phyloP scores from a whole-genome alignment of 2,329 filamentous ascomycete genomes.

The Xylariaceae sp. region DNA sequence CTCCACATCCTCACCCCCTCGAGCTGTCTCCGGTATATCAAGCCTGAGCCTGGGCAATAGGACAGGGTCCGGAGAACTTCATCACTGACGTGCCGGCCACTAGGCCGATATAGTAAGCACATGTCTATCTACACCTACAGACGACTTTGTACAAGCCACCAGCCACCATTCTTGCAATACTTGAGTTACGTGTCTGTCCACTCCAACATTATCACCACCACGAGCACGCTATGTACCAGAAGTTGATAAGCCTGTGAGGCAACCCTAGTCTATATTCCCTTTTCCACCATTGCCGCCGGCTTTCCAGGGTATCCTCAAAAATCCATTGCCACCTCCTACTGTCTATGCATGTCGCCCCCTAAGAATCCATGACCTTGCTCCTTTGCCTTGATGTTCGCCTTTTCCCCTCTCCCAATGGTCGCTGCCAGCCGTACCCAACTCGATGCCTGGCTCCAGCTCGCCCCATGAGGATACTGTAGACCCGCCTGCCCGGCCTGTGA shows the following conservation, averaged over 20 bases:
- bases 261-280: slow-evolving; percentile 19
- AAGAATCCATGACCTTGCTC: slow-evolving; percentile 17
- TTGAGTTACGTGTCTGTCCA: background rate
- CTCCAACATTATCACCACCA: background rate
- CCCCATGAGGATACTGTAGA: background rate
- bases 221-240: slow-evolving; percentile 4
- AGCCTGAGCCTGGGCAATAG: background rate
- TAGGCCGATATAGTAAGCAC: background rate
- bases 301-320: slow-evolving; percentile 23
- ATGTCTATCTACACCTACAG: background rate
- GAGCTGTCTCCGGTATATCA: background rate
- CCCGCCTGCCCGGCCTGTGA: background rate
- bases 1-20: background rate
- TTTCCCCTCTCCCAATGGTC: slow-evolving; percentile 1
- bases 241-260: slow-evolving; percentile 17
- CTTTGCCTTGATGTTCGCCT: slow-evolving; percentile 11
- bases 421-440: slow-evolving; percentile 2
- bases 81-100: background rate
- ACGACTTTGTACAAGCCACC: background rate
- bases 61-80: background rate
- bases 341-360: too few species aligned
- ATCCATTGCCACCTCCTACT: slow-evolving; percentile 20
- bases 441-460: background rate
- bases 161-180: background rate
- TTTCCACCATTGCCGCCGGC: slow-evolving; percentile 13